A percentile compares a stretch with the other conserved stretches of the same genome.
Conservation (phyloP, 306 rosid species). For the Cucurbita maxima region DNA sequence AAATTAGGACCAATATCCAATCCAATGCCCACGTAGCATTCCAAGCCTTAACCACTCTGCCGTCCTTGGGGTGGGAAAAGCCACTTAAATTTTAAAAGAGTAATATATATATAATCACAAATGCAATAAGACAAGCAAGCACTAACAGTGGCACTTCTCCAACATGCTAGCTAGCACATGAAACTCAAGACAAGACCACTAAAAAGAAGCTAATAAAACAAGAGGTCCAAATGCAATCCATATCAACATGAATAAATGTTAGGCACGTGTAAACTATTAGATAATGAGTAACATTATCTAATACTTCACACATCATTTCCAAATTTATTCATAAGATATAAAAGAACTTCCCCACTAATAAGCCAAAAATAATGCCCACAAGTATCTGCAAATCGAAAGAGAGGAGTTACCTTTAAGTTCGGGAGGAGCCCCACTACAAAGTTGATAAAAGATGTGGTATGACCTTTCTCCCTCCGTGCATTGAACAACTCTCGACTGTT, state of each 20-base stretch:
- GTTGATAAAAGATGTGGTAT: slow-evolving; percentile 95
- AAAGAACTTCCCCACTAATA: not conserved
- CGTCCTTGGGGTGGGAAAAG: not conserved
- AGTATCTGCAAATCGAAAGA: not conserved
- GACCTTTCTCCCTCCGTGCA: slow-evolving; percentile 97
- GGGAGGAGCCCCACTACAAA: slow-evolving; percentile 88
- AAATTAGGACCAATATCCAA: not conserved
- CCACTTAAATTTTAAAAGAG: not conserved
- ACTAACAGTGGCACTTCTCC: not conserved
- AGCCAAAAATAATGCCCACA: not conserved
- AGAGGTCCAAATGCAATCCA: not conserved
- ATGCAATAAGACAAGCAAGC: not conserved
- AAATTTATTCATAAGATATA: not conserved
- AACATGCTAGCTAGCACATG: not conserved
- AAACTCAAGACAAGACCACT: not conserved
- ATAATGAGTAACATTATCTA: not conserved
- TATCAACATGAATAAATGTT: not conserved
- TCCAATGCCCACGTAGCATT: not conserved
- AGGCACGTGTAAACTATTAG: not conserved
- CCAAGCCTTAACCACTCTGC: not conserved
- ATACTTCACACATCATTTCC: too few species aligned
- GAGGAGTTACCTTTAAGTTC: slow-evolving; percentile 48
- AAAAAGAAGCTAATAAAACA: not conserved
- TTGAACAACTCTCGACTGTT: slow-evolving; percentile 98
- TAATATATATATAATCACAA: not conserved